phyloP scores from a whole-genome alignment of 2,329 filamentous ascomycete species.

The Penicillium glabrum region DNA sequence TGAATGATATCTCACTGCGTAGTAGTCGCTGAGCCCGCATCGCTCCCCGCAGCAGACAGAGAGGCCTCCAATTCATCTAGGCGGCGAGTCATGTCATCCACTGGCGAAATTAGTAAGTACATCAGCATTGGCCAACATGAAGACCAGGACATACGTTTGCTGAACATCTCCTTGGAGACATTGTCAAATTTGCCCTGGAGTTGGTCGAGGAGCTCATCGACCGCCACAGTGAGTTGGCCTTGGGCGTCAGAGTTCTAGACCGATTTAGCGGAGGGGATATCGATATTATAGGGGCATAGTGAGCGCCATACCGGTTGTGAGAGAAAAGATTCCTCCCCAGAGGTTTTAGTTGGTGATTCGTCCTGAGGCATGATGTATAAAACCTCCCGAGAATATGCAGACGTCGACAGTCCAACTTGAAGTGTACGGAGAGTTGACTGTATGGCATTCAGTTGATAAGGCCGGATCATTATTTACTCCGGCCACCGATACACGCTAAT shows the following conservation, averaged over 20 bases:
- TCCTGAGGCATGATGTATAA: constrained; percentile 23
- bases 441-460: constrained; percentile 20
- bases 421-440: not conserved
- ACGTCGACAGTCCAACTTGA: not conserved
- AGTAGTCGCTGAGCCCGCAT: constrained; percentile 18
- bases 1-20: constrained; percentile 9
- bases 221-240: constrained; percentile 67
- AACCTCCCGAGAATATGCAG: not conserved
- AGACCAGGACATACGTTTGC: constrained; percentile 65
- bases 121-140: not conserved
- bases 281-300: not conserved
- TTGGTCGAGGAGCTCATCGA: constrained; percentile 84
- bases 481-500: constrained; percentile 9
- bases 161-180: constrained; percentile 82
- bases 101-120: constrained; percentile 46
- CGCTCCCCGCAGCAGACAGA: constrained; percentile 57
- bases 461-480: constrained; percentile 27
- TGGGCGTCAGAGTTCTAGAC: constrained; percentile 32
- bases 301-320: constrained; percentile 22
- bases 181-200: constrained; percentile 81
- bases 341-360: constrained; percentile 17
- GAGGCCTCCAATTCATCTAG: constrained; percentile 80
- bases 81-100: constrained; percentile 90
- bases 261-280: constrained; percentile 1
- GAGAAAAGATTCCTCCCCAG: constrained; percentile 21